phyloP scores from a whole-genome alignment of 257 asterid genomes.

The Scutellaria baicalensis region DNA sequence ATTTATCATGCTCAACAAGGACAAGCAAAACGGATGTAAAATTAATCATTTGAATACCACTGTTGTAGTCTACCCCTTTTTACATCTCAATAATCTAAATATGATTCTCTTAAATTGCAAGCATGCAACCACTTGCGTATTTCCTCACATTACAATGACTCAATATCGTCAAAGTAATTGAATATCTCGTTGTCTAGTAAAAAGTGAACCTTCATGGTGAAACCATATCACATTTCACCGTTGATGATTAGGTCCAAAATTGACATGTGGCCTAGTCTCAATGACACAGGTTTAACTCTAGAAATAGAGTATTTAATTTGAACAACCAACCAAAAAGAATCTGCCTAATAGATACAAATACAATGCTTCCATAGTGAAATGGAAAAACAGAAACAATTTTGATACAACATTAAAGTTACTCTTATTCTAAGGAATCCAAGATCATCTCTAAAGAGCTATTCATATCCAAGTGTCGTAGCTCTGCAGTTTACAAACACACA shows the following conservation, averaged over 20 bases:
- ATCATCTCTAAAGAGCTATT: constrained; percentile 10
- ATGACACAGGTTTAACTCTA: not conserved
- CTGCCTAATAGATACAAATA: not conserved
- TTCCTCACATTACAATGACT: too few relatives aligned
- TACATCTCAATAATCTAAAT: too few relatives aligned
- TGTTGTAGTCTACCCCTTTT: too few relatives aligned
- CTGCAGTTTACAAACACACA: constrained; percentile 21
- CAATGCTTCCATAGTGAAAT: not conserved
- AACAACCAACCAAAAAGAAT: not conserved
- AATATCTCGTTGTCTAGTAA: too few relatives aligned
- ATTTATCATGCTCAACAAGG: too few relatives aligned
- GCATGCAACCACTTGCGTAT: too few relatives aligned
- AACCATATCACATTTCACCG: not conserved
- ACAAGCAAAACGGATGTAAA: too few relatives aligned
- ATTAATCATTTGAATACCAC: too few relatives aligned
- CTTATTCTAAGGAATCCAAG: constrained; percentile 14
- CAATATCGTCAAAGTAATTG: too few relatives aligned
- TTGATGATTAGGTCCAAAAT: not conserved
- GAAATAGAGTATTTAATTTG: not conserved
- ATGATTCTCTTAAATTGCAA: too few relatives aligned
- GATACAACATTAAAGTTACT: not conserved
- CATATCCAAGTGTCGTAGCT: constrained; percentile 15
- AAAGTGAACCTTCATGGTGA: not conserved
- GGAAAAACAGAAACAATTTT: not conserved
- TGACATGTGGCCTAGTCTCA: not conserved